Percentiles rank a stretch among this genome's conserved stretches.
These are phyloP conservation scores for Daldinia bambusicola DNA, from an alignment of 495 filamentous ascomycete genomes.

Conservation along the genomic window DNA sequence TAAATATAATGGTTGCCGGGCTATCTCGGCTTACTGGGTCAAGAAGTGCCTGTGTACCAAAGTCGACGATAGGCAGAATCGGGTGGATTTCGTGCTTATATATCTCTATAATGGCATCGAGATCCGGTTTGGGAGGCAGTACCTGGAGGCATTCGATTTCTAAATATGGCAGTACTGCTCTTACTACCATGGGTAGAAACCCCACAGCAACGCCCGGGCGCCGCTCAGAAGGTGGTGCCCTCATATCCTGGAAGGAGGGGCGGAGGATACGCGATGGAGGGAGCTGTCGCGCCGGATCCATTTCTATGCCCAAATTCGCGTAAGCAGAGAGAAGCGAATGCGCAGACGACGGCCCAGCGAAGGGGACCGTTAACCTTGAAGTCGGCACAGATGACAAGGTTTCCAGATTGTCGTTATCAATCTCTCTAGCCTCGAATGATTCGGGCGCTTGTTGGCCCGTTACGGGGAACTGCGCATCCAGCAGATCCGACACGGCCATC, in stretches of 20 bases:
- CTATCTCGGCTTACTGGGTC: constrained; percentile 26
- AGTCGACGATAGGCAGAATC: constrained; percentile 48
- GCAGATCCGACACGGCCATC: neutral
- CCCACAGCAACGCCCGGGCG: constrained; percentile 22
- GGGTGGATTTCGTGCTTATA: constrained; percentile 50
- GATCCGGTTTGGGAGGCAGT: constrained; percentile 32
- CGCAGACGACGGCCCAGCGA: constrained; percentile 30
- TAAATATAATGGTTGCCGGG: constrained; percentile 36
- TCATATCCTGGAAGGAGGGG: constrained; percentile 39
- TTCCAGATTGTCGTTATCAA: constrained; percentile 6
- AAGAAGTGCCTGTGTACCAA: constrained; percentile 12
- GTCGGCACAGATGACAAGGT: neutral
- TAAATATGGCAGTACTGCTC: constrained; percentile 41
- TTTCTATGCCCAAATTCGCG: constrained; percentile 1
- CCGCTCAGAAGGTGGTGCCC: constrained; percentile 29
- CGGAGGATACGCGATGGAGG: constrained; percentile 25
- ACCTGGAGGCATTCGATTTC: constrained; percentile 45
- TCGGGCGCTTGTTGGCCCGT: constrained; percentile 4
- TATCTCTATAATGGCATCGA: constrained; percentile 41
- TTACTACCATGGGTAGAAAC: constrained; percentile 28
- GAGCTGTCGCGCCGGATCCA: constrained; percentile 8
- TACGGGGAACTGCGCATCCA: neutral
- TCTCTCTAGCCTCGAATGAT: neutral
- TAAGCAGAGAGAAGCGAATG: constrained; percentile 23
- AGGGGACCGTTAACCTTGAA: constrained; percentile 9